Conservation (phyloP, 495 filamentous ascomycete genomes). For the Immersiella caudata region DNA sequence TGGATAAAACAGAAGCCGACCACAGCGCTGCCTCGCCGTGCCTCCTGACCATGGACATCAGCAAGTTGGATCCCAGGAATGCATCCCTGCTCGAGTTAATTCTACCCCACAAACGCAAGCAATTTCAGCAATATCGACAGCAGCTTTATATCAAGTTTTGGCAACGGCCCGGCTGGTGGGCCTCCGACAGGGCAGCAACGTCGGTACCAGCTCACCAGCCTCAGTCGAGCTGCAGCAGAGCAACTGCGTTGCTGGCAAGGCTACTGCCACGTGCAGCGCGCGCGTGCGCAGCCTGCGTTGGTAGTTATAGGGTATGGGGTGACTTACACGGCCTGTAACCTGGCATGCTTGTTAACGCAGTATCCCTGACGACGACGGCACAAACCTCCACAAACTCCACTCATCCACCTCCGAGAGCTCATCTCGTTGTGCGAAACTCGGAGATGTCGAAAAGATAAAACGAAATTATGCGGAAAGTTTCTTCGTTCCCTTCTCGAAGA, state of each 20-base stretch:
- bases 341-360: background rate
- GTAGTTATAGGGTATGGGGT: constrained; percentile 17
- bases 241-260: constrained; percentile 14
- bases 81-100: constrained; percentile 22
- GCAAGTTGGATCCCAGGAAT: constrained; percentile 20
- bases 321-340: background rate
- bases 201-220: constrained; percentile 8
- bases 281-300: constrained; percentile 5
- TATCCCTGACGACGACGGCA: background rate
- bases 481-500: background rate
- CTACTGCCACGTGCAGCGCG: constrained; percentile 29
- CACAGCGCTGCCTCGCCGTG: background rate
- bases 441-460: background rate
- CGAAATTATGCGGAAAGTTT: background rate
- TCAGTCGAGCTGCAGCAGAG: background rate
- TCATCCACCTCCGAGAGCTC: background rate
- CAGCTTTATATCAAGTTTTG: constrained; percentile 27
- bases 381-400: background rate
- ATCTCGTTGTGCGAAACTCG: background rate
- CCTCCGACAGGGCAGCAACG: constrained; percentile 23
- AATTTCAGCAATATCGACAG: constrained; percentile 35
- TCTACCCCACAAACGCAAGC: constrained; percentile 45
- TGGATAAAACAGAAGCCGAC: constrained; percentile 27
- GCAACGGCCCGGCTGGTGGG: constrained; percentile 30
- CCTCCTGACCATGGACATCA: constrained; percentile 23